Evolutionary conservation across 2,329 filamentous ascomycete species (phyloP).

Genomic region (Trichoderma asperellum): DNA sequence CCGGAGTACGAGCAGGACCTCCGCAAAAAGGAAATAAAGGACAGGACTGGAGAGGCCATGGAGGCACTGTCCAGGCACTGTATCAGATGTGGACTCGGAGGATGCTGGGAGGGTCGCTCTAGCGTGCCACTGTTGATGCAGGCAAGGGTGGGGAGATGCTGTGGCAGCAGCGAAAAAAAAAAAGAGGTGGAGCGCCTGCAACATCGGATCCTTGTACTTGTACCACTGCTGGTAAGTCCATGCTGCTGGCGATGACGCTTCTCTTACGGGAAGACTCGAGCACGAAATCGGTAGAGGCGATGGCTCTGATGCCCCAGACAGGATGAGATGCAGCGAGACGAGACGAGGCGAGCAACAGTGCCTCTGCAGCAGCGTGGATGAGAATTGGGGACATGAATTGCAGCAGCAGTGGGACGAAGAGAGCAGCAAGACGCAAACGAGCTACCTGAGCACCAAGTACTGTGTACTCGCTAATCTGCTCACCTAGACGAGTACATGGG

Average conservation of each 20-base stretch:
- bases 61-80: not conserved
- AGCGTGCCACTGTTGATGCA: conserved; percentile 30
- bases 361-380: not conserved
- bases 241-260: conserved; percentile 12
- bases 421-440: not conserved
- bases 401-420: not conserved
- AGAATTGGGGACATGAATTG: not conserved
- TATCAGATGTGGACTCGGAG: conserved; percentile 12
- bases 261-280: not conserved
- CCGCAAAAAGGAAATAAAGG: not conserved
- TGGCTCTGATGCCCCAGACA: not conserved
- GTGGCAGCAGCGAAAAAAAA: conserved; percentile 6
- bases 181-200: conserved; percentile 7
- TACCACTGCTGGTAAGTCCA: not conserved
- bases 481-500: not conserved
- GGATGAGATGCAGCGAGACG: not conserved
- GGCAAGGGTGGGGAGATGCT: conserved; percentile 17
- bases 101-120: conserved; percentile 15
- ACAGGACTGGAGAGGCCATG: not conserved
- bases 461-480: conserved; percentile 1
- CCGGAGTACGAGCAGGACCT: not conserved
- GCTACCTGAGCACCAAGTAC: not conserved
- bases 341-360: not conserved
- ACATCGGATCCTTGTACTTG: conserved; percentile 11
- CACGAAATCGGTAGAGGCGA: not conserved